Conservation (phyloP, 1,284 basidiomycete genomes). For the Moesziomyces globuligerus region DNA sequence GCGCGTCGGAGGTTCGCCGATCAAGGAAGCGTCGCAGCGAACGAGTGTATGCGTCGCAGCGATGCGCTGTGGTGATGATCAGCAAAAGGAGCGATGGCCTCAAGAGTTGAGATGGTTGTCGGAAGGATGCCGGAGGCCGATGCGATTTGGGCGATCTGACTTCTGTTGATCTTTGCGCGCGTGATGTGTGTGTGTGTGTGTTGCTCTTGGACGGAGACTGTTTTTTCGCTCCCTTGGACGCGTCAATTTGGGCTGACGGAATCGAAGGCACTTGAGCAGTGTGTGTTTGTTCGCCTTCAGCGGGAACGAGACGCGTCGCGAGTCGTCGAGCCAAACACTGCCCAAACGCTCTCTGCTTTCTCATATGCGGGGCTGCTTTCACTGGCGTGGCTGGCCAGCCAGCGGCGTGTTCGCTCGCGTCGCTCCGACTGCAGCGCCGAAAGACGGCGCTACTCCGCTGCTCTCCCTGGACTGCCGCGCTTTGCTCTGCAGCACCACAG, state of each 20-base stretch:
- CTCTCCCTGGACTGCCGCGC: too few relatives aligned
- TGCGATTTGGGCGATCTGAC: neutral
- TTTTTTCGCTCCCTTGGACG: conserved; percentile 3
- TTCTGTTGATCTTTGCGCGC: neutral
- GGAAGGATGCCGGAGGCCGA: conserved; percentile 1
- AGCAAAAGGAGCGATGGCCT: neutral
- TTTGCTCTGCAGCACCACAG: too few relatives aligned
- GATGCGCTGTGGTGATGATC: too few relatives aligned
- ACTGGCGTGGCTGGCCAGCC: too few relatives aligned
- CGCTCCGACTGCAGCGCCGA: too few relatives aligned
- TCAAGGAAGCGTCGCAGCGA: too few relatives aligned
- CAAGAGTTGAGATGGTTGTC: neutral
- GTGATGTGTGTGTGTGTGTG: neutral
- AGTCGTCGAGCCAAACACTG: conserved; percentile 20
- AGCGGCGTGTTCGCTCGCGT: too few relatives aligned
- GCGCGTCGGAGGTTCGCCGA: too few relatives aligned
- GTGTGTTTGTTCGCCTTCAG: conserved; percentile 12
- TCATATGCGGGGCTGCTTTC: too few relatives aligned
- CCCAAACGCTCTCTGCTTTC: too few relatives aligned
- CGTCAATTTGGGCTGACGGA: conserved; percentile 11
- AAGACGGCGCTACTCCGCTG: too few relatives aligned
- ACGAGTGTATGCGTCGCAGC: too few relatives aligned
- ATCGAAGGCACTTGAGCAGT: conserved; percentile 18
- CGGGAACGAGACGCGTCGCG: conserved; percentile 33
- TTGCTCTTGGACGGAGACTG: conserved; percentile 1